Conservation (phyloP, 768 basidiomycete genomes). For the Mycena indigotica region DNA sequence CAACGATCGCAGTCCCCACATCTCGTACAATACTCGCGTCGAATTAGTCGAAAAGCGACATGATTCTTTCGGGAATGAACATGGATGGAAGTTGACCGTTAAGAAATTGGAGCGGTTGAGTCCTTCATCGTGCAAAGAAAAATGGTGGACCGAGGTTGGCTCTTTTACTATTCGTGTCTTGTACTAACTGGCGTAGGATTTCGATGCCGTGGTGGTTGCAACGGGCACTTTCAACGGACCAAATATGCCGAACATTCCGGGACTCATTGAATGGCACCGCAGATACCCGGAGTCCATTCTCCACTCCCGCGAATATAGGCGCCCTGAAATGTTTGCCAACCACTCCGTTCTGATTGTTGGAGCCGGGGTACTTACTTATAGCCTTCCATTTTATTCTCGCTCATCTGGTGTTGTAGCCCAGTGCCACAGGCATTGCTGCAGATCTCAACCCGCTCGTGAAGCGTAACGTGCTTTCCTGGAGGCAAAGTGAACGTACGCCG, state of each 20-base stretch:
- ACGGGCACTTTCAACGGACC: slow-evolving; percentile 25
- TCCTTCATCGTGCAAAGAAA: slow-evolving; percentile 12
- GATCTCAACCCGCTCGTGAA: slow-evolving; percentile 26
- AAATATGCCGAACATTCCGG: slow-evolving; percentile 23
- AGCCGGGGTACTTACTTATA: slow-evolving; percentile 17
- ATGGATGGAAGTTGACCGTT: slow-evolving; percentile 39
- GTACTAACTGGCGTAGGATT: slow-evolving; percentile 7
- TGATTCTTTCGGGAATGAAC: slow-evolving; percentile 31
- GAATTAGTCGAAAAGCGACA: slow-evolving; percentile 44
- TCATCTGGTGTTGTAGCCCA: slow-evolving; percentile 11
- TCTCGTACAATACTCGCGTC: slow-evolving; percentile 51
- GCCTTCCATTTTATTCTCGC: background rate
- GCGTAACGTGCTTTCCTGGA: slow-evolving; percentile 25
- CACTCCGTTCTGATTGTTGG: slow-evolving; percentile 37
- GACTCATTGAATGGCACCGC: slow-evolving; percentile 26
- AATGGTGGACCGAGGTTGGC: slow-evolving; percentile 24
- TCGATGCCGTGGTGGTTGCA: slow-evolving; percentile 24
- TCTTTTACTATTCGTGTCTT: background rate
- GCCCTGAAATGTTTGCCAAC: slow-evolving; percentile 31
- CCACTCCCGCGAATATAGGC: slow-evolving; percentile 38
- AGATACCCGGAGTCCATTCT: slow-evolving; percentile 29
- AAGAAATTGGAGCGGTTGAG: slow-evolving; percentile 27
- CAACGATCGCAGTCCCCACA: slow-evolving; percentile 41
- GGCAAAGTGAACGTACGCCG: slow-evolving; percentile 12
- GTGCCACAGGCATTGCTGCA: slow-evolving; percentile 30